These are phyloP conservation scores for Carex arenaria DNA, from an alignment of 202 grass and related monocot genomes.

Conservation along the genomic window DNA sequence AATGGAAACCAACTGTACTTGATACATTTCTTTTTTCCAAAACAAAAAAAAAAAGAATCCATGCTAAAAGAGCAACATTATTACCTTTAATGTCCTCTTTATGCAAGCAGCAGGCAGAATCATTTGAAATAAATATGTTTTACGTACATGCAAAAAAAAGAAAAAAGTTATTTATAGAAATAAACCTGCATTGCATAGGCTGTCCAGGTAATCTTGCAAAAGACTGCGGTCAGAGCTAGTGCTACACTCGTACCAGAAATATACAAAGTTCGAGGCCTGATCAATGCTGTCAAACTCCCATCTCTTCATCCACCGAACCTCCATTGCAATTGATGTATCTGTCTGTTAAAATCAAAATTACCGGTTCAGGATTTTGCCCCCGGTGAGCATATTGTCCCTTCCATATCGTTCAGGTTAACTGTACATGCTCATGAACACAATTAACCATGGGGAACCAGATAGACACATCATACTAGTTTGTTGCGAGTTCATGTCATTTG, in stretches of 20 bases:
- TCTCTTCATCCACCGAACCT: constrained; percentile 77
- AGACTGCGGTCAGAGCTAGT: constrained; percentile 16
- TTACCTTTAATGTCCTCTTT: not conserved
- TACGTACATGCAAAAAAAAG: not conserved
- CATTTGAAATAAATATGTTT: not conserved
- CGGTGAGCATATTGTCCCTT: not conserved
- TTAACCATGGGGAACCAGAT: not conserved
- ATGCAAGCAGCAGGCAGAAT: not conserved
- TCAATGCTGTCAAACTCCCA: constrained; percentile 83
- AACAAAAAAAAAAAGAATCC: not conserved
- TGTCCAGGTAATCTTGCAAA: constrained; percentile 30
- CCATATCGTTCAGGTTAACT: not conserved
- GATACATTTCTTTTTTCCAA: not conserved
- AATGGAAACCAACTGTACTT: not conserved
- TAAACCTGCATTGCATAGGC: constrained; percentile 20
- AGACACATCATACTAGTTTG: not conserved
- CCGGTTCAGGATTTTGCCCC: not conserved
- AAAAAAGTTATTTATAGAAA: not conserved
- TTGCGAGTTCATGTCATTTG: not conserved
- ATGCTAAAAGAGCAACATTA: not conserved
- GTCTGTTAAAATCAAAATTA: constrained; percentile 29
- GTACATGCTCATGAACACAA: constrained; percentile 1
- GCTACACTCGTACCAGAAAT: constrained; percentile 49
- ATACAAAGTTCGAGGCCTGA: constrained; percentile 47
- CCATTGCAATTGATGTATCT: constrained; percentile 69